Evolutionary conservation across 331 rosid species (phyloP).

Genomic region (Acacia concinna): DNA sequence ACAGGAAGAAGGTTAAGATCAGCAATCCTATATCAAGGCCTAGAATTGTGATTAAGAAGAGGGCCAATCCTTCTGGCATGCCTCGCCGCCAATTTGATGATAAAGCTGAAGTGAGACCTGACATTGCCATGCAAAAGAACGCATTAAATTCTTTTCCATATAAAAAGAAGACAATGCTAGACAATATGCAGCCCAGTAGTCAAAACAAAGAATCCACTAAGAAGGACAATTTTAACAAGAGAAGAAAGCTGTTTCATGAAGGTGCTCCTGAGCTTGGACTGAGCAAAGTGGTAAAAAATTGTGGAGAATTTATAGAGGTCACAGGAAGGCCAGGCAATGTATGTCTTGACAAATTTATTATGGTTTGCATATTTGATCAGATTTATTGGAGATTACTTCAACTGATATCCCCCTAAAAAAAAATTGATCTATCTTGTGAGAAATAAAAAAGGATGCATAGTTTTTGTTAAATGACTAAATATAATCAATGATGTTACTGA

Average conservation of each 20-base stretch:
- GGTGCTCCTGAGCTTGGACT: conserved; percentile 1
- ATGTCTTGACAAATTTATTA: conserved; percentile 31
- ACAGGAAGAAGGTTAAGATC: conserved; percentile 32
- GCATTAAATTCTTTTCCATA: conserved; percentile 21
- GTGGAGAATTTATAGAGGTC: conserved; percentile 31
- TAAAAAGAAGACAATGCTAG: conserved; percentile 41
- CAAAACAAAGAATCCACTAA: conserved; percentile 1
- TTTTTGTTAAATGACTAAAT: background rate
- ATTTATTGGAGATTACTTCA: background rate
- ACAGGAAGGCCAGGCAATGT: conserved; percentile 49
- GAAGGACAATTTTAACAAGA: conserved; percentile 24
- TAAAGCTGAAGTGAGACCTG: conserved; percentile 35
- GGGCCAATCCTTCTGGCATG: conserved; percentile 21
- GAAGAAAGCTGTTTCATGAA: background rate
- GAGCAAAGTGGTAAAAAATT: conserved; percentile 3
- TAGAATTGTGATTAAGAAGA: conserved; percentile 23
- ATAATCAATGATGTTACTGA: background rate
- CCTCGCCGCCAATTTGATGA: conserved; percentile 30
- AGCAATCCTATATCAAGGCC: conserved; percentile 12
- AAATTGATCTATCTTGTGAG: background rate
- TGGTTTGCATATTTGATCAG: background rate
- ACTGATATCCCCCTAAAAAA: background rate
- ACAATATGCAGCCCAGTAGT: conserved; percentile 9
- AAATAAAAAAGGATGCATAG: background rate
- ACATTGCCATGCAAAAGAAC: conserved; percentile 27